Evolutionary conservation across 2,329 filamentous ascomycete genomes (phyloP), one percentile per base, ranked within the genome.

Genomic region (Fusarium xyrophilum): DNA sequence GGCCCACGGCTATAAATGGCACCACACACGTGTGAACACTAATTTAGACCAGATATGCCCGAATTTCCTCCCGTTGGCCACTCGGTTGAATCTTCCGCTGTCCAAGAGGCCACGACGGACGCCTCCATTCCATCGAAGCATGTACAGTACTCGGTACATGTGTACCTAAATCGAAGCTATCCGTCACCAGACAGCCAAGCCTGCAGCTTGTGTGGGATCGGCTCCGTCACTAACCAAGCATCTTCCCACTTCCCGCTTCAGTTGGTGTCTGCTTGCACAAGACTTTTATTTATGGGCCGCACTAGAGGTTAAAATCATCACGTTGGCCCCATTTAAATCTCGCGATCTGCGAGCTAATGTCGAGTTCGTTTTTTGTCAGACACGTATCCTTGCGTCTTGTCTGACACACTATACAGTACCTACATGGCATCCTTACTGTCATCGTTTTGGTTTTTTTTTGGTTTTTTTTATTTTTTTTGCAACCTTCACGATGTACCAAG

Each of bases 121-220:
- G 56, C 64, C 51, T 64, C 56, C 64, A 72, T 71, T 70, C 69
- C 71, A 39, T 69, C 38, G 47, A 52, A 38, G 55, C 44, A 28
- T 52, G 53, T 56, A 25, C 23, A 25, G 23, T 25, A 25, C 4
- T 25, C 23, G 4, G 23, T 25, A 42, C 21, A 19, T 11, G 25
- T 42, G 39, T 25, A 42, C 17, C 15, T 43, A 52, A 59, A 50
- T 60, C 40, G 33, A 43, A 17, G 21, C 30, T 54, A 35, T 57
- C 27, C 58, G 56, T 60, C 59, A 55, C 60, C 60, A 55, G 33
- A 60, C 53, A 32, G 59, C 67, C 54, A 57, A 63, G 59, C 67
- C 39, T 61, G 47, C 27, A 52, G 33, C 55, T 60, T 65, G 47
- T 55, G 42, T 65, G 54, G 44, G 46, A 65, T 59, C 21, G 60